These are phyloP conservation scores for Fusarium virguliforme DNA, from an alignment of 2,329 filamentous ascomycete genomes.

Conservation along the genomic window DNA sequence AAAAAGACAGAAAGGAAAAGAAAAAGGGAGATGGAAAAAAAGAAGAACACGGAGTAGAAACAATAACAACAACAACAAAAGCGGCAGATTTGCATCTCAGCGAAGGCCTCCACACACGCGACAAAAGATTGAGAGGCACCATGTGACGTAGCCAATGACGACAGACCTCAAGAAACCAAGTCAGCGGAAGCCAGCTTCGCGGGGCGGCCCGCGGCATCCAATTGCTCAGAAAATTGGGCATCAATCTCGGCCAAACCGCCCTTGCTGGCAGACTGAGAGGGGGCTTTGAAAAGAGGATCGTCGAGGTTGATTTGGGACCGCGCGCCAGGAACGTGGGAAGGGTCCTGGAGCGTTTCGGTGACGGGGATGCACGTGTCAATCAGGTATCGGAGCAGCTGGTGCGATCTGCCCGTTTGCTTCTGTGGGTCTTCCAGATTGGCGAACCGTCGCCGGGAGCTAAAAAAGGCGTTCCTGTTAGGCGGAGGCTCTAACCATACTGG, in stretches of 20 bases:
- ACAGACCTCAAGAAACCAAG: not conserved
- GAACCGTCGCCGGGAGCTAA: not conserved
- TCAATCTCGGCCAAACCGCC: not conserved
- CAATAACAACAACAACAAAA: too few species aligned
- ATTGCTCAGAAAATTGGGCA: not conserved
- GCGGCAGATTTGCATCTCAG: not conserved
- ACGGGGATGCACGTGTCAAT: not conserved
- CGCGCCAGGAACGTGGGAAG: not conserved
- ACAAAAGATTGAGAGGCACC: not conserved
- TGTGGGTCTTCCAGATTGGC: not conserved
- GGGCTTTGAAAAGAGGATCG: not conserved
- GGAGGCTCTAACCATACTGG: not conserved
- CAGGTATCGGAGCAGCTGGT: not conserved
- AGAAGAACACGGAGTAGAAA: not conserved
- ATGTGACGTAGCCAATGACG: not conserved
- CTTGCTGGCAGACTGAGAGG: not conserved
- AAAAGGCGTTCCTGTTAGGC: not conserved
- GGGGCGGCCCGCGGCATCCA: not conserved
- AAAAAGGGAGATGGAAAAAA: too few species aligned
- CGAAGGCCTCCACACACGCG: too few species aligned
- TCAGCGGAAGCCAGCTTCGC: not conserved
- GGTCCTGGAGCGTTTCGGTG: not conserved
- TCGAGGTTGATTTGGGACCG: not conserved
- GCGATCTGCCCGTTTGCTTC: not conserved
- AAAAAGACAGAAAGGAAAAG: not conserved